phyloP scores from a whole-genome alignment of 1,284 basidiomycete species.

The Naganishia liquefaciens region DNA sequence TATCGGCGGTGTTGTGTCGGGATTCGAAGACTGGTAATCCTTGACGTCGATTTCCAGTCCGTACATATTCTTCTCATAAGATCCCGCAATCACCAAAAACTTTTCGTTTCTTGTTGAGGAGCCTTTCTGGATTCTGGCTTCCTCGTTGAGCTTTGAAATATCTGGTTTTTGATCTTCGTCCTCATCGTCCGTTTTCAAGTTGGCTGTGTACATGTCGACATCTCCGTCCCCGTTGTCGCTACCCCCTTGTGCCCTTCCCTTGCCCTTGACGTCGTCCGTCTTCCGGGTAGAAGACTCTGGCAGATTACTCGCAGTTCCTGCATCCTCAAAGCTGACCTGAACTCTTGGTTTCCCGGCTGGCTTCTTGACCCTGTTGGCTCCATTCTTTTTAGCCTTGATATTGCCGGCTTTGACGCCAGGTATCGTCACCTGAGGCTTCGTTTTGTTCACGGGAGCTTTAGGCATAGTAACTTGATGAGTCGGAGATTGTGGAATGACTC shows the following conservation, averaged over 20 bases:
- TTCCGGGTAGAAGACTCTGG: neutral
- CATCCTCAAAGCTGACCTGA: conserved; percentile 30
- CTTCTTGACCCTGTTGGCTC: conserved; percentile 16
- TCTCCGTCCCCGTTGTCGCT: conserved; percentile 4
- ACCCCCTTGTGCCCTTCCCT: conserved; percentile 3
- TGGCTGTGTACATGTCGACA: neutral
- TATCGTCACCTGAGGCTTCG: conserved; percentile 7
- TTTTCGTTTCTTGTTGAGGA: conserved; percentile 10
- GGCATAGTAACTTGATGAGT: conserved; percentile 1
- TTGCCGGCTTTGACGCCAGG: conserved; percentile 6
- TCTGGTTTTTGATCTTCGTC: conserved; percentile 30
- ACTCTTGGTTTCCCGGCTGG: conserved; percentile 25
- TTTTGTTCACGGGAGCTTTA: conserved; percentile 7
- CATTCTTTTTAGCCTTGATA: conserved; percentile 11
- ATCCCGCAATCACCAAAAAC: conserved; percentile 85
- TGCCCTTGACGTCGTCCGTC: conserved; percentile 28
- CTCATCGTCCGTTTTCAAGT: conserved; percentile 20
- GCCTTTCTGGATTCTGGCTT: neutral
- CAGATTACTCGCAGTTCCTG: neutral
- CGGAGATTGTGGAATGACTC: neutral
- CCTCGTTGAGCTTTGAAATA: conserved; percentile 24
- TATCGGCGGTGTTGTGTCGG: conserved; percentile 28
- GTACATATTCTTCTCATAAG: conserved; percentile 94
- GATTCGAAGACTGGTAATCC: conserved; percentile 32
- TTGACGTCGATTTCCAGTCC: conserved; percentile 63